Evolutionary conservation across 2,329 filamentous ascomycete genomes (phyloP).

Genomic region (Fusarium sp.): DNA sequence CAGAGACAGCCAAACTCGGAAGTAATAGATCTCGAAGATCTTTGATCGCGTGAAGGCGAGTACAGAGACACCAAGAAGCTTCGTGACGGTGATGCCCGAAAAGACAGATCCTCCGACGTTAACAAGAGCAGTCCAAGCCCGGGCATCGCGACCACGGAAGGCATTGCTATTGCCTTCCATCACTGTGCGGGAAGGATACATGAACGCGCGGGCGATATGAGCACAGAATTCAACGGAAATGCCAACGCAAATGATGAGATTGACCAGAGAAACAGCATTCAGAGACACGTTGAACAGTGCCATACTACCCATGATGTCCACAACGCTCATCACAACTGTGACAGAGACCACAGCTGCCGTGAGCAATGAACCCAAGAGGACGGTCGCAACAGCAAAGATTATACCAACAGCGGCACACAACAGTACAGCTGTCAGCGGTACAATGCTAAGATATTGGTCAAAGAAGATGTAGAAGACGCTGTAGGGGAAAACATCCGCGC

Average conservation of each 20-base stretch:
- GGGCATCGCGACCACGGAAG: slow-evolving; percentile 83
- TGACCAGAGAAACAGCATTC: slow-evolving; percentile 95
- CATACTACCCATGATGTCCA: slow-evolving; percentile 97
- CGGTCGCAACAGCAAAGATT: slow-evolving; percentile 81
- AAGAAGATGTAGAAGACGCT: slow-evolving; percentile 99
- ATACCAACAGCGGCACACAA: slow-evolving; percentile 85
- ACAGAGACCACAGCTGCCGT: slow-evolving; percentile 85
- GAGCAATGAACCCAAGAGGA: slow-evolving; percentile 83
- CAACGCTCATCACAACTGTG: slow-evolving; percentile 91
- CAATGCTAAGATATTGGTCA: slow-evolving; percentile 91
- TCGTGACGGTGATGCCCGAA: slow-evolving; percentile 95
- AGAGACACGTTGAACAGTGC: slow-evolving; percentile 86
- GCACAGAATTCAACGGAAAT: slow-evolving; percentile 98
- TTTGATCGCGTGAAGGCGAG: slow-evolving; percentile 95
- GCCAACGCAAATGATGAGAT: slow-evolving; percentile 95
- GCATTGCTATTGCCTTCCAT: slow-evolving; percentile 80
- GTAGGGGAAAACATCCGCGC: slow-evolving; percentile 91
- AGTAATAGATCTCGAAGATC: slow-evolving; percentile 99
- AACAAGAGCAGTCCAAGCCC: slow-evolving; percentile 91
- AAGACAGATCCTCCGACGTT: slow-evolving; percentile 96
- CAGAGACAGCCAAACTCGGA: slow-evolving; percentile 92
- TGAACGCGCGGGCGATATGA: slow-evolving; percentile 94
- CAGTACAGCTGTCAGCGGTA: slow-evolving; percentile 79
- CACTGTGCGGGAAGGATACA: slow-evolving; percentile 85
- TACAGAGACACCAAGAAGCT: slow-evolving; percentile 90